Conservation (phyloP, 306 rosid species). For the Quercus ilex region DNA sequence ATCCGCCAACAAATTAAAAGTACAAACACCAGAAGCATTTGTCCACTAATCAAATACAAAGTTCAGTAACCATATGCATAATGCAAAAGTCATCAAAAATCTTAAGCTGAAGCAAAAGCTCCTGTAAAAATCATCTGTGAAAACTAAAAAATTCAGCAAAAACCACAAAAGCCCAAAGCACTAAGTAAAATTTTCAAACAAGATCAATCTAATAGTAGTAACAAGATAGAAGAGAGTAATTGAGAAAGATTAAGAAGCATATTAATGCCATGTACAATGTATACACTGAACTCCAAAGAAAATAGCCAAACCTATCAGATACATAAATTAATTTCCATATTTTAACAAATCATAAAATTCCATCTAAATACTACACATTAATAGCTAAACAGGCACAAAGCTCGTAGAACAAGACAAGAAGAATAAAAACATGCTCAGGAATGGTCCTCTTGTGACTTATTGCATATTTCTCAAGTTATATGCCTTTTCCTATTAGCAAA, state of each 20-base stretch:
- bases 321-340: neutral
- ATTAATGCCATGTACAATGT: neutral
- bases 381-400: neutral
- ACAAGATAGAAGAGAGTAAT: neutral
- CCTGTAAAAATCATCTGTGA: neutral
- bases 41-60: too few relatives aligned
- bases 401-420: neutral
- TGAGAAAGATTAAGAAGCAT: neutral
- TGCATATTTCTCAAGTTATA: neutral
- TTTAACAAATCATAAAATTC: neutral
- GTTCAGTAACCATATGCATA: neutral
- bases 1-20: too few relatives aligned
- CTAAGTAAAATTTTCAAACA: neutral
- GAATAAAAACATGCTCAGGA: neutral
- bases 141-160: neutral
- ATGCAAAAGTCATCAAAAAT: neutral
- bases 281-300: neutral
- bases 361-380: neutral
- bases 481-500: neutral
- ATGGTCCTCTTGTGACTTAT: neutral
- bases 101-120: neutral
- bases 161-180: neutral
- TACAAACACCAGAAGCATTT: too few relatives aligned
- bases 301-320: neutral
- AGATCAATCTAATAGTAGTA: neutral